Conservation (phyloP, 208 protist species). For the Trypanosoma rangeli region DNA sequence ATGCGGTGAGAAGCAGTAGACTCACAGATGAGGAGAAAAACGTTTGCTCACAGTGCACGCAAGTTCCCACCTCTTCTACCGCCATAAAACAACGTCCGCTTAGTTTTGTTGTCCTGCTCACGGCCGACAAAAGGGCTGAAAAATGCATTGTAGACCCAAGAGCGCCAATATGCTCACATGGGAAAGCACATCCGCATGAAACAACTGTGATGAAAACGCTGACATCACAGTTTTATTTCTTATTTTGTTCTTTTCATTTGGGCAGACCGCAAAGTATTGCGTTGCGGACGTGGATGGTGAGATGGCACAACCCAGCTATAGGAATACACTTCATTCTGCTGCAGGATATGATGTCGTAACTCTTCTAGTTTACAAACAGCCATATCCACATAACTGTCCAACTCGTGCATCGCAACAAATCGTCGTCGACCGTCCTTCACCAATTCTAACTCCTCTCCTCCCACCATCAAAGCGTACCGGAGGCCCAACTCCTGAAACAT, state of each 20-base stretch:
- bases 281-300: background rate
- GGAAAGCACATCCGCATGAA: background rate
- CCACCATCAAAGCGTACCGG: constrained; percentile 8
- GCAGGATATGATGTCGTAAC: constrained; percentile 5
- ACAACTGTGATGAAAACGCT: background rate
- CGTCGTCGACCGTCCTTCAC: constrained; percentile 6
- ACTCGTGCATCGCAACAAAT: constrained; percentile 14
- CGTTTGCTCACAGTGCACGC: too few species aligned
- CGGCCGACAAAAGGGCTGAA: too few species aligned
- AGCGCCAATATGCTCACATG: background rate
- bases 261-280: background rate
- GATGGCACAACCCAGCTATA: background rate
- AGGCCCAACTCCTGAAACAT: constrained; percentile 16
- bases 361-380: constrained; percentile 12
- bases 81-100: too few species aligned
- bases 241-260: background rate
- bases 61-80: too few species aligned
- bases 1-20: too few species aligned
- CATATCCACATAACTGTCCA: constrained; percentile 19
- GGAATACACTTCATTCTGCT: constrained; percentile 2
- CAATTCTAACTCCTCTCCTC: constrained; percentile 6
- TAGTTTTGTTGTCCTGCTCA: too few species aligned
- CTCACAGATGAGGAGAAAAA: too few species aligned
- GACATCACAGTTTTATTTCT: too few species aligned
- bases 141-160: background rate